Percentiles rank a stretch among this genome's conserved stretches.
Evolutionary conservation across 2,329 filamentous ascomycete species (phyloP).

Genomic region (Talaromyces sp.): DNA sequence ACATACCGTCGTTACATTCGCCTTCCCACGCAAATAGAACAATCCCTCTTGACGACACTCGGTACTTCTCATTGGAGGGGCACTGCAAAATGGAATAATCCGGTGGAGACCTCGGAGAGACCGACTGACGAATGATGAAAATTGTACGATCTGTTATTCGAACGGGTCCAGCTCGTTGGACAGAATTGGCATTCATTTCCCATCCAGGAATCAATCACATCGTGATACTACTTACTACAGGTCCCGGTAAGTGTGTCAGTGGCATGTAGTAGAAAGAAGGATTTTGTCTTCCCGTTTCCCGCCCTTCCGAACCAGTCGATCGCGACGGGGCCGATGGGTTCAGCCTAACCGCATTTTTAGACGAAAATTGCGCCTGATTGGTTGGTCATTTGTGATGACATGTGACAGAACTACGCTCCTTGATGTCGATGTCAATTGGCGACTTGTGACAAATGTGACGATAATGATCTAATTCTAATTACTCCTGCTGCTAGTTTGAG

Average conservation of each 20-base stretch:
- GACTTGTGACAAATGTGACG: neutral
- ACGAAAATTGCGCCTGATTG: neutral
- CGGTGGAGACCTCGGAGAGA: slow-evolving; percentile 4
- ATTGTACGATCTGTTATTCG: neutral
- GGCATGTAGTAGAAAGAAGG: slow-evolving; percentile 14
- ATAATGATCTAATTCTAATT: neutral
- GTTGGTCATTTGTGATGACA: neutral
- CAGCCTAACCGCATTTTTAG: neutral
- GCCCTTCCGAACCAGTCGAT: slow-evolving; percentile 17
- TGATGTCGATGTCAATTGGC: neutral
- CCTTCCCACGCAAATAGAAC: neutral
- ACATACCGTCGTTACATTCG: slow-evolving; percentile 1
- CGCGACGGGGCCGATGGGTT: slow-evolving; percentile 11
- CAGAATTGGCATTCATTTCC: neutral
- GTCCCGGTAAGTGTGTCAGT: neutral
- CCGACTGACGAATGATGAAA: neutral
- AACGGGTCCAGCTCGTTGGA: neutral
- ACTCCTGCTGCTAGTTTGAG: neutral
- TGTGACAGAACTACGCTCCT: slow-evolving; percentile 2
- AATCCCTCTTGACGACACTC: neutral
- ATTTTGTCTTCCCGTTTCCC: slow-evolving; percentile 12
- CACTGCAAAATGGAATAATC: neutral
- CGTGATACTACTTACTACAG: neutral
- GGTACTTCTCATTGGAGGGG: neutral
- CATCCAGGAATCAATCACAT: neutral